Conservation (phyloP, 1,284 basidiomycete species). For the Thecaphora thlaspeos region DNA sequence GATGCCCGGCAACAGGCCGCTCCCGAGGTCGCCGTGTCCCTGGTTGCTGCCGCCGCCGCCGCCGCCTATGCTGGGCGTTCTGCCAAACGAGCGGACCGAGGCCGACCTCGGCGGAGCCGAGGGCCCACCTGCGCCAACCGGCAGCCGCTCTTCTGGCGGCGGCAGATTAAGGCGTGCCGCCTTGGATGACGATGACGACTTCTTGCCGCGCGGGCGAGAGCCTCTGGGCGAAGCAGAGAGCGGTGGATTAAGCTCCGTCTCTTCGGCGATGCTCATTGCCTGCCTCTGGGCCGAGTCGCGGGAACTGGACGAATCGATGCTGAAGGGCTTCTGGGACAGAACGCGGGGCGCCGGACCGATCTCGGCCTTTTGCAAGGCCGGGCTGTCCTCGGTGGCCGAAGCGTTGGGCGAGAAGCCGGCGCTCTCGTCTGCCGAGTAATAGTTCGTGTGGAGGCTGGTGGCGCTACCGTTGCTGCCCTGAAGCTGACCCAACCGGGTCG, state of each 20-base stretch:
- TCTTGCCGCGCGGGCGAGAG: not conserved
- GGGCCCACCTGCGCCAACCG: slow-evolving; percentile 23
- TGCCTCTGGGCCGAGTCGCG: not conserved
- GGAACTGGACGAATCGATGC: not conserved
- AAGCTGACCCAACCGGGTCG: not conserved
- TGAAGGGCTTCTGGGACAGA: not conserved
- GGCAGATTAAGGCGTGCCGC: slow-evolving; percentile 3
- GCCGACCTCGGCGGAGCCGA: slow-evolving; percentile 25
- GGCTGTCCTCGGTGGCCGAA: not conserved
- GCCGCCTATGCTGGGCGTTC: slow-evolving; percentile 2
- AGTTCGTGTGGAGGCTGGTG: not conserved
- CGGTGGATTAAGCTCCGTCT: not conserved
- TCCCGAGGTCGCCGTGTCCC: slow-evolving; percentile 25
- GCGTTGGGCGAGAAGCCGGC: not conserved
- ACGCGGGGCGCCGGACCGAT: not conserved
- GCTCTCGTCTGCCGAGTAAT: slow-evolving; percentile 1
- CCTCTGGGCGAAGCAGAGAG: not conserved
- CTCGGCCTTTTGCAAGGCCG: not conserved
- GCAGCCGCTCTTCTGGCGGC: slow-evolving; percentile 17
- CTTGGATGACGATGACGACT: not conserved
- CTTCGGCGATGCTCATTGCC: slow-evolving; percentile 1
- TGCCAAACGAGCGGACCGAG: slow-evolving; percentile 28
- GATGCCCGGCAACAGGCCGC: slow-evolving; percentile 10
- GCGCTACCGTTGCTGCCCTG: not conserved
- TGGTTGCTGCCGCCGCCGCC: slow-evolving; percentile 3